Percentiles rank a stretch among this genome's conserved stretches.
Evolutionary conservation across 2,329 filamentous ascomycete species (phyloP).

Genomic region (Elsinoe ampelina): DNA sequence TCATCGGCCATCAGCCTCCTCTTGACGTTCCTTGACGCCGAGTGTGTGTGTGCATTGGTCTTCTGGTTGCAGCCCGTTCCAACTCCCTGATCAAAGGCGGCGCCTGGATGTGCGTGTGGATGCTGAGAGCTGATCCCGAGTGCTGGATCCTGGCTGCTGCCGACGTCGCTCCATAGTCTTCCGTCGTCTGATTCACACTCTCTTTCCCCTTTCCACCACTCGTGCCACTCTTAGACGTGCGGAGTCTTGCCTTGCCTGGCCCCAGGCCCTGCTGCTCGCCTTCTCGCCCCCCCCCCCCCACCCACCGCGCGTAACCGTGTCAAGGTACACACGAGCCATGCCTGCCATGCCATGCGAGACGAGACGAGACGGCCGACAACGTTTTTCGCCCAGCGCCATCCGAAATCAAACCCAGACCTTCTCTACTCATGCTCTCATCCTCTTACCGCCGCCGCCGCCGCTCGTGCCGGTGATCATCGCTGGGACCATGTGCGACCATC

Average conservation of each 20-base stretch:
- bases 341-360: constrained; percentile 12
- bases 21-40: background rate
- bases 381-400: constrained; percentile 13
- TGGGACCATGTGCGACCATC: background rate
- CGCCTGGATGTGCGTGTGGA: too few relatives aligned
- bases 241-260: constrained; percentile 5
- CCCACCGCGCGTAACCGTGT: constrained; percentile 13
- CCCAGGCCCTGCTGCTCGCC: background rate
- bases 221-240: background rate
- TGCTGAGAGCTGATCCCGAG: background rate
- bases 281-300: constrained; percentile 2
- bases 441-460: constrained; percentile 14
- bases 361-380: constrained; percentile 12
- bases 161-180: constrained; percentile 7
- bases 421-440: constrained; percentile 13
- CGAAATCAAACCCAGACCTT: constrained; percentile 6
- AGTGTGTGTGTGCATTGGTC: background rate
- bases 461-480: constrained; percentile 12
- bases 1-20: constrained; percentile 14
- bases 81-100: background rate
- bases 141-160: constrained; percentile 4
- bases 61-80: background rate
- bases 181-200: constrained; percentile 10
- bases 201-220: constrained; percentile 10
- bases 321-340: constrained; percentile 7